Percentiles rank a stretch among this genome's conserved stretches.
Conservation (phyloP, 148 eudicot genomes). For the Suaeda aralocaspica region DNA sequence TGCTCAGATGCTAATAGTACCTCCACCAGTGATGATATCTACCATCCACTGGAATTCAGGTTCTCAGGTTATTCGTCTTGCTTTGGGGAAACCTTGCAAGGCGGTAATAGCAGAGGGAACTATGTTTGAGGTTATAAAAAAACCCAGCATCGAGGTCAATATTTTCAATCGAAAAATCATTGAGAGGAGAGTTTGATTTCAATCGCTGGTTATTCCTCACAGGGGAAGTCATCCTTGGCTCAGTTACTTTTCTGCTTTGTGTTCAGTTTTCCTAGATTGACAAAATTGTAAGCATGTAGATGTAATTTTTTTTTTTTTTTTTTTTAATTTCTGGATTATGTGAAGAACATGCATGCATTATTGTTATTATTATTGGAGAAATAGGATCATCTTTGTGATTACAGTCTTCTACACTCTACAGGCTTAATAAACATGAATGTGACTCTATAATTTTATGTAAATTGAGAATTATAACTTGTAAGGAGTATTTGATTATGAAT, state of each 20-base stretch:
- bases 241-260: slow-evolving; percentile 21
- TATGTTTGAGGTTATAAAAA: slow-evolving; percentile 22
- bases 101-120: slow-evolving; percentile 22
- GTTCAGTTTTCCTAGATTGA: slow-evolving; percentile 6
- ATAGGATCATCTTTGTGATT: slow-evolving; percentile 4
- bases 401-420: too few species aligned
- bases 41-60: slow-evolving; percentile 36
- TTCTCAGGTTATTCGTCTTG: slow-evolving; percentile 40
- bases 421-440: slow-evolving; percentile 1
- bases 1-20: slow-evolving; percentile 40
- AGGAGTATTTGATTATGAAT: neutral
- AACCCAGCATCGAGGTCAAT: neutral
- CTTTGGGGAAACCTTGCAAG: slow-evolving; percentile 24
- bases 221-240: slow-evolving; percentile 80
- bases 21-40: slow-evolving; percentile 30
- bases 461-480: neutral
- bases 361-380: neutral
- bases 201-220: slow-evolving; percentile 11
- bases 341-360: neutral
- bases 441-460: neutral
- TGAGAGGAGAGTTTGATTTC: neutral
- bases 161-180: slow-evolving; percentile 6
- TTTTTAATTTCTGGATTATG: slow-evolving; percentile 15
- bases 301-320: too few species aligned
- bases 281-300: neutral